Base-by-base conservation (phyloP, 2,329 filamentous ascomycete genomes). In the Ramularia endophylla region DNA sequence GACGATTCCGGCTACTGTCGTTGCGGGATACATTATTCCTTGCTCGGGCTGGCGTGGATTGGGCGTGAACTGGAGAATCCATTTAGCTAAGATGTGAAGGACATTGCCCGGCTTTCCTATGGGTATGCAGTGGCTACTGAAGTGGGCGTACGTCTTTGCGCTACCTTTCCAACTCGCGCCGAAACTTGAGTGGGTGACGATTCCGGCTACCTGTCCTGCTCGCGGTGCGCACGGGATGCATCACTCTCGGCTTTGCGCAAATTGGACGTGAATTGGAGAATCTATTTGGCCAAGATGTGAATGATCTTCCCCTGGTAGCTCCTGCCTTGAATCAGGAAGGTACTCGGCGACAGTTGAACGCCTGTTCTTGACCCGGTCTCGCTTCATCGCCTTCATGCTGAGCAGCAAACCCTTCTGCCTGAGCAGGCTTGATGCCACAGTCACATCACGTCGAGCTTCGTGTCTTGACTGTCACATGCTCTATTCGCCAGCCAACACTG, bases 211-310 rank as follows among this genome's bases (percentile, higher is more conserved):
- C 33, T 68, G 89, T 12, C 73, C 58, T n/a, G 59, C n/a, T n/a
- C n/a, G n/a, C n/a, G n/a, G n/a, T n/a, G n/a, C n/a, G n/a, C n/a
- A n/a, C 52, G 2, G 80, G 83, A 3, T 90, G 90, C 64, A 90
- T 92, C 52, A 90, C 92, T 60, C 77, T 92, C 45, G 85, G 84
- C 17, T 77, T 92, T 33, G 74, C 78, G 3, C 72, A 77, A 48
- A 90, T 90, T 55, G 86, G 86, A 28, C 78, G 79, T 48, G 85
- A 92, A 64, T 84, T 92, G 50, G 86, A 92, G 63, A 87, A 92
- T 57, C 86, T 86, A 5, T 92, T 92, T 61, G 86, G 86, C 43
- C 73, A 80, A 50, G 86, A 92, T 49, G 85, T 89, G 53, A 92
- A 92, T 58, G 86, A 92, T 63, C 67, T 89, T 30, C 83, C 83